Percentiles rank a stretch among this genome's conserved stretches.
These are phyloP conservation scores for Yamadazyma paraphyllophila DNA, from an alignment of 805 yeast genomes.

Conservation along the genomic window DNA sequence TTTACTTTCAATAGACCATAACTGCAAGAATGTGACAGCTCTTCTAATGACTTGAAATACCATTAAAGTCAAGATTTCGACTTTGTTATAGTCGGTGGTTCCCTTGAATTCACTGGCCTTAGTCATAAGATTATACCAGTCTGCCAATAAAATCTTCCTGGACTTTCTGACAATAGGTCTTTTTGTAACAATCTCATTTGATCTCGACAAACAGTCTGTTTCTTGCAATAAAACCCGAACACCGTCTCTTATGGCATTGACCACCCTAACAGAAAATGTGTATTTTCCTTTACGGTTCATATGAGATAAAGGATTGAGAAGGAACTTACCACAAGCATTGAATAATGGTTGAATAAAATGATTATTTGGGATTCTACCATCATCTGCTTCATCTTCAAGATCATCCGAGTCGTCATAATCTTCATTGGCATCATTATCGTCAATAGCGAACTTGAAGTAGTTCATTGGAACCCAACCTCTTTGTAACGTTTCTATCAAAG, in stretches of 20 bases:
- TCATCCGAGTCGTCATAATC: constrained; percentile 26
- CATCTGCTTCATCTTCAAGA: constrained; percentile 23
- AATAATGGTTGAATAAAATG: constrained; percentile 55
- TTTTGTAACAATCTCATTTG: constrained; percentile 65
- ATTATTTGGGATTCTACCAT: constrained; percentile 33
- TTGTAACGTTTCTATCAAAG: constrained; percentile 56
- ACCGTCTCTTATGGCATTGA: constrained; percentile 72
- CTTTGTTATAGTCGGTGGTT: constrained; percentile 54
- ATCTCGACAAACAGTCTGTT: constrained; percentile 73
- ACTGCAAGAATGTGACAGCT: constrained; percentile 60
- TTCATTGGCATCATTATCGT: constrained; percentile 21
- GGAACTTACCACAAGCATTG: constrained; percentile 62
- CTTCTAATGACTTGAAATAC: constrained; percentile 66
- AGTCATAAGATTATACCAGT: constrained; percentile 76
- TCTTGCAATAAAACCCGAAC: constrained; percentile 60
- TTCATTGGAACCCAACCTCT: constrained; percentile 89
- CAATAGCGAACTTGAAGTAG: constrained; percentile 56
- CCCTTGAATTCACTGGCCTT: constrained; percentile 74
- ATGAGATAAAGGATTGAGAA: constrained; percentile 61
- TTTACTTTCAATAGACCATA: constrained; percentile 69
- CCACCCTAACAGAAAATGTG: constrained; percentile 55
- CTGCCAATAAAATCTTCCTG: constrained; percentile 69
- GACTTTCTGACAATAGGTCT: constrained; percentile 59
- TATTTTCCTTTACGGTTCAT: constrained; percentile 35
- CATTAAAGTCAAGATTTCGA: constrained; percentile 61